Conservation (phyloP, 768 basidiomycete species). For the Mrakia hoshinonis region DNA sequence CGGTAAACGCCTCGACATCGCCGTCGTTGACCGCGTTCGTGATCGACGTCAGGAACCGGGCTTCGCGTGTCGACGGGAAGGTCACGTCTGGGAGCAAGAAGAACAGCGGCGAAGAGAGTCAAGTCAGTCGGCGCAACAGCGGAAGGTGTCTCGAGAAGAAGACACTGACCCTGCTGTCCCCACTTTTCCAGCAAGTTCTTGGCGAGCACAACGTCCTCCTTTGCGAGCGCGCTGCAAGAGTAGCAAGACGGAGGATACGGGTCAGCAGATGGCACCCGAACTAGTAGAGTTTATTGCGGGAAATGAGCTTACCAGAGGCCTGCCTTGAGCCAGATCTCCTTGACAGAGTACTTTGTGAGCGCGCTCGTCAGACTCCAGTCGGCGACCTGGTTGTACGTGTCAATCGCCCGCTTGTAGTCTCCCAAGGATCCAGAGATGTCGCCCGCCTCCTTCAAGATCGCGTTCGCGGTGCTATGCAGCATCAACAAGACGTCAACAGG, state of each 20-base stretch:
- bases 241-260: neutral
- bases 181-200: conserved; percentile 28
- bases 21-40: conserved; percentile 67
- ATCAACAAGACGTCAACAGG: conserved; percentile 10
- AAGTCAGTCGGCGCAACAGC: neutral
- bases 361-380: conserved; percentile 67
- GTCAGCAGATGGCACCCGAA: neutral
- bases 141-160: neutral
- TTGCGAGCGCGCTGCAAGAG: conserved; percentile 13
- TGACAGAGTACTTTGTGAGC: conserved; percentile 95
- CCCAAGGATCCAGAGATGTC: conserved; percentile 86
- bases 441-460: conserved; percentile 91
- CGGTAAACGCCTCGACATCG: conserved; percentile 50
- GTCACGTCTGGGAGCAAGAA: conserved; percentile 51
- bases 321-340: conserved; percentile 90
- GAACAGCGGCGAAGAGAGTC: neutral
- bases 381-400: conserved; percentile 83
- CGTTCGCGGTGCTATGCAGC: conserved; percentile 71
- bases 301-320: conserved; percentile 59
- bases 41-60: conserved; percentile 70
- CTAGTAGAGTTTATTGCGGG: neutral
- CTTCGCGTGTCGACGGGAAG: conserved; percentile 81
- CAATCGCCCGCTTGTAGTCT: conserved; percentile 73
- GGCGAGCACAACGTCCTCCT: conserved; percentile 23
- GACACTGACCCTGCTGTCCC: conserved; percentile 20